A percentile compares a stretch with the other conserved stretches of the same genome.
Conservation (phyloP, 2,329 filamentous ascomycete species). For the Fusarium udum region DNA sequence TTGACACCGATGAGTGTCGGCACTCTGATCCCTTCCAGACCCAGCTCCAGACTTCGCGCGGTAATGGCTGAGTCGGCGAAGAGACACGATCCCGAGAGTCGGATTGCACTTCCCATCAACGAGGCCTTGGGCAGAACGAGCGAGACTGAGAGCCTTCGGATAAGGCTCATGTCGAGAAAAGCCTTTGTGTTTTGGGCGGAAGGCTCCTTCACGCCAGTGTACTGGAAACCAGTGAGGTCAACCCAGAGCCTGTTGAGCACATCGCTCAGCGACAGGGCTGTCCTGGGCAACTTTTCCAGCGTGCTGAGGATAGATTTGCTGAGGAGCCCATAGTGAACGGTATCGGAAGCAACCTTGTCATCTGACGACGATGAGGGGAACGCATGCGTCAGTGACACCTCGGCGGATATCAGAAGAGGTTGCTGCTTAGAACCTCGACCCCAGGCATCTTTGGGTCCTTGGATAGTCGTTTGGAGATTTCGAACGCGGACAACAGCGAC, state of each 20-base stretch:
- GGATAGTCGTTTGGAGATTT: constrained; percentile 67
- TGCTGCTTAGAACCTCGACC: constrained; percentile 67
- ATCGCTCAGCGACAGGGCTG: constrained; percentile 36
- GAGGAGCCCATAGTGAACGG: constrained; percentile 78
- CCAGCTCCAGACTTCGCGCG: constrained; percentile 50
- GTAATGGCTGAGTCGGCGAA: constrained; percentile 48
- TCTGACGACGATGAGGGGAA: constrained; percentile 67
- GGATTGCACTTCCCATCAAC: constrained; percentile 69
- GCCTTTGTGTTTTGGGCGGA: constrained; percentile 15
- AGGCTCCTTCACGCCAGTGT: constrained; percentile 15
- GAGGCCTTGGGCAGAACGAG: constrained; percentile 74
- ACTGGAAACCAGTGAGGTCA: constrained; percentile 43
- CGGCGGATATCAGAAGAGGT: constrained; percentile 68
- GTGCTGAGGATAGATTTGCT: constrained; percentile 70
- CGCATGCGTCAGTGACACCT: constrained; percentile 62
- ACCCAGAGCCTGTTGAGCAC: constrained; percentile 48
- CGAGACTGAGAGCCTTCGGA: constrained; percentile 61
- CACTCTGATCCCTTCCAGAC: constrained; percentile 67
- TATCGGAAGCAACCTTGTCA: constrained; percentile 73
- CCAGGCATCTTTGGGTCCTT: constrained; percentile 74
- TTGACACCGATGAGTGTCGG: constrained; percentile 79
- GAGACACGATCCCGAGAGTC: constrained; percentile 58
- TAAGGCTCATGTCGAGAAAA: constrained; percentile 46
- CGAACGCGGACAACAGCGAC: constrained; percentile 65
- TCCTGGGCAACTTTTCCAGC: constrained; percentile 45